Conservation (phyloP, 257 asterid genomes). For the Nicotiana noctiflora region DNA sequence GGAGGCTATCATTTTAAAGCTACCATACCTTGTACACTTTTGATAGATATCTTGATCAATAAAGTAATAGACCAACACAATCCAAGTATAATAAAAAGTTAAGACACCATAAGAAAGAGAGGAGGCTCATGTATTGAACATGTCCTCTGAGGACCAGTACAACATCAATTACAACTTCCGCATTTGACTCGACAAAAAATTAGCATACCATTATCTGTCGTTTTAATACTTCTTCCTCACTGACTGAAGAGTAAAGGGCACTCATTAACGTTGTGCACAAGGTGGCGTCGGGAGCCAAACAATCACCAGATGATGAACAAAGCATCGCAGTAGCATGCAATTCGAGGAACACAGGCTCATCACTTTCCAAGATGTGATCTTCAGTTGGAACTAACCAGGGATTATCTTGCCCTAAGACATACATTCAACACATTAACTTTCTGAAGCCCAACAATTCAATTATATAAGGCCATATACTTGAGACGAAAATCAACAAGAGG, state of each 20-base stretch:
- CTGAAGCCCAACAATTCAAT: slow-evolving; percentile 1
- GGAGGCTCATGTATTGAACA: background rate
- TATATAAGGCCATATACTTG: background rate
- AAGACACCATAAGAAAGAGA: background rate
- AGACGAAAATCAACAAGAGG: background rate
- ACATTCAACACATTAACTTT: slow-evolving; percentile 11
- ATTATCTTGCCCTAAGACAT: slow-evolving; percentile 44
- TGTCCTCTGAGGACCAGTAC: background rate
- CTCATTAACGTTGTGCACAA: slow-evolving; percentile 76
- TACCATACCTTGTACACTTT: background rate
- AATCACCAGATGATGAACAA: slow-evolving; percentile 82
- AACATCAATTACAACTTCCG: background rate
- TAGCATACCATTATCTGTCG: slow-evolving; percentile 73
- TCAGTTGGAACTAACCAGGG: slow-evolving; percentile 85
- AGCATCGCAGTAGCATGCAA: slow-evolving; percentile 82
- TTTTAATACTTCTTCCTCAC: slow-evolving; percentile 68
- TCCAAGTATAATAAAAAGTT: background rate
- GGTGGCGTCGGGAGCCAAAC: slow-evolving; percentile 79
- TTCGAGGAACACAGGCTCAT: slow-evolving; percentile 65
- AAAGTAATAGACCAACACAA: background rate
- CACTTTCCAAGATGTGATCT: slow-evolving; percentile 53
- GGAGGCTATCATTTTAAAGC: background rate
- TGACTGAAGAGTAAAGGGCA: slow-evolving; percentile 74
- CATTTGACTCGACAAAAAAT: background rate
- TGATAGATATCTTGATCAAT: background rate